phyloP scores from a whole-genome alignment of 305 asterid genomes.

The Solanum hybrid region DNA sequence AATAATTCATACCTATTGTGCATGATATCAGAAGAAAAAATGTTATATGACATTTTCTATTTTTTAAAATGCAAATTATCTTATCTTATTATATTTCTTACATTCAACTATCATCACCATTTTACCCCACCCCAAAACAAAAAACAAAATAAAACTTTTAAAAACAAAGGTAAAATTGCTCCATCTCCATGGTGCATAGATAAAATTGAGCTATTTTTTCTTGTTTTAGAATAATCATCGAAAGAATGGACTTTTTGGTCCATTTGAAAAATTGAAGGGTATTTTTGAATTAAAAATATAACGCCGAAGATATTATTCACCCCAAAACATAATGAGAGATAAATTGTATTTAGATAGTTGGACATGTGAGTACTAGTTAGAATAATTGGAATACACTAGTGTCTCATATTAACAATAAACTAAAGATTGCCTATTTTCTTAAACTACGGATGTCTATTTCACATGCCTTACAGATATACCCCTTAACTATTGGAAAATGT shows the following conservation, averaged over 20 bases:
- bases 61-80: neutral
- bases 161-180: neutral
- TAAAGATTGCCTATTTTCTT: neutral
- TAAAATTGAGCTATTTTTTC: neutral
- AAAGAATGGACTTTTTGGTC: neutral
- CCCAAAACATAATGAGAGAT: neutral
- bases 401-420: neutral
- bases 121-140: neutral
- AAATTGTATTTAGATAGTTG: neutral
- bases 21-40: neutral
- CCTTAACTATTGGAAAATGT: neutral
- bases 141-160: neutral
- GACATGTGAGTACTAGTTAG: neutral
- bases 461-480: neutral
- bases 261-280: neutral
- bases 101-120: neutral
- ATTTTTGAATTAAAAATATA: neutral
- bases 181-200: neutral
- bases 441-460: neutral
- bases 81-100: neutral
- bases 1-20: neutral
- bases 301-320: neutral
- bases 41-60: neutral
- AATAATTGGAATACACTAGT: neutral
- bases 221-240: neutral